Evolutionary conservation across 306 rosid species (phyloP).

Genomic region (Ochetophila trinervis): DNA sequence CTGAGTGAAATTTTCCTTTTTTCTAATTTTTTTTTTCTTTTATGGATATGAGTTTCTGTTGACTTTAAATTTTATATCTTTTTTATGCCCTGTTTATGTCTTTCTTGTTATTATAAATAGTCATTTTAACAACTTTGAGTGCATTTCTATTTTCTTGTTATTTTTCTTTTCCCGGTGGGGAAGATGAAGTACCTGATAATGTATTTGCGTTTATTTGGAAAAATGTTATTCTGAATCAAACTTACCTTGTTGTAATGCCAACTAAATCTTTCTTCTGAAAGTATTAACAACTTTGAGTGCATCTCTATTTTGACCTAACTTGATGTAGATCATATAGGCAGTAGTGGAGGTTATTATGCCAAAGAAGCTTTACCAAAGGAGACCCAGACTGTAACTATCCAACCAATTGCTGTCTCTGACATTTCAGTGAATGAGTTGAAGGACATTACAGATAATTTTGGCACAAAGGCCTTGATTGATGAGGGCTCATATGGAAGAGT

Average conservation of each 20-base stretch:
- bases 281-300: not conserved
- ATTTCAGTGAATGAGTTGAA: conserved; percentile 64
- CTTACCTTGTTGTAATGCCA: not conserved
- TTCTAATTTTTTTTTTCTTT: too few relatives aligned
- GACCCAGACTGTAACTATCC: conserved; percentile 32
- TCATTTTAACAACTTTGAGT: too few relatives aligned
- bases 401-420: conserved; percentile 66
- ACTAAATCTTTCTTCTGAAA: not conserved
- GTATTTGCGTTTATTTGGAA: not conserved
- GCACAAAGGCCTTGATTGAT: conserved; percentile 55
- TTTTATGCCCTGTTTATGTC: too few relatives aligned
- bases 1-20: too few relatives aligned
- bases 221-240: not conserved
- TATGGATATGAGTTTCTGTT: too few relatives aligned
- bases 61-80: too few relatives aligned
- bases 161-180: not conserved
- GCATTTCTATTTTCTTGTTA: not conserved
- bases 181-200: not conserved
- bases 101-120: too few relatives aligned
- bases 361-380: conserved; percentile 36
- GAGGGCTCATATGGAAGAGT: conserved; percentile 89
- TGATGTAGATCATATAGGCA: conserved; percentile 35
- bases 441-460: conserved; percentile 65
- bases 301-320: not conserved
- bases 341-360: conserved; percentile 30